A percentile compares a stretch with the other conserved stretches of the same genome.
These are phyloP conservation scores for Boletus mariae DNA, from an alignment of 1,284 basidiomycete species.

Conservation along the genomic window DNA sequence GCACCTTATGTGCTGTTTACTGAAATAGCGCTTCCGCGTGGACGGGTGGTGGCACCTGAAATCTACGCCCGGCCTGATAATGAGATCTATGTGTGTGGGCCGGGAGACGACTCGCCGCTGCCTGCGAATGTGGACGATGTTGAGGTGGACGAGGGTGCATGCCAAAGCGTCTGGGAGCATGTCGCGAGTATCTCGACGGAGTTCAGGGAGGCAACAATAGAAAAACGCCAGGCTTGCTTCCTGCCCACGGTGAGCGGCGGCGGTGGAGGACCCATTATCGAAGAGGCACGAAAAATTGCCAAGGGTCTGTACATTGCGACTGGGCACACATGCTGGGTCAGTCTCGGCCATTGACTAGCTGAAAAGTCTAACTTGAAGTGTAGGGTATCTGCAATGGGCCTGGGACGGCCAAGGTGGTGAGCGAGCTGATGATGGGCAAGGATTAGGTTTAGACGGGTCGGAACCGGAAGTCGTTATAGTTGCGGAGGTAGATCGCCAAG, in stretches of 20 bases:
- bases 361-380: background rate
- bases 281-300: conserved; percentile 39
- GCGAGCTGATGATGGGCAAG: conserved; percentile 50
- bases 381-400: conserved; percentile 74
- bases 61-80: conserved; percentile 68
- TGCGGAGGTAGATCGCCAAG: conserved; percentile 22
- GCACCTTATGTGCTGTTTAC: conserved; percentile 67
- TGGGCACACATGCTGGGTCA: conserved; percentile 69
- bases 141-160: conserved; percentile 47
- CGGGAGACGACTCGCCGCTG: conserved; percentile 57
- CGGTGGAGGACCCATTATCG: conserved; percentile 60
- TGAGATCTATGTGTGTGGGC: conserved; percentile 68
- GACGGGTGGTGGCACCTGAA: conserved; percentile 47
- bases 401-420: conserved; percentile 57
- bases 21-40: conserved; percentile 43
- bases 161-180: conserved; percentile 50
- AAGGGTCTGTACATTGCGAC: conserved; percentile 58
- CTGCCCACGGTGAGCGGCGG: conserved; percentile 48
- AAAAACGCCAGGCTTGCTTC: conserved; percentile 65
- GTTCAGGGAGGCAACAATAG: conserved; percentile 48
- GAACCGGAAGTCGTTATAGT: conserved; percentile 35
- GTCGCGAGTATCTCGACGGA: conserved; percentile 56
- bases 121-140: conserved; percentile 64
- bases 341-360: conserved; percentile 14
- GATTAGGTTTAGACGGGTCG: conserved; percentile 45